Percentiles rank a stretch among this genome's conserved stretches.
phyloP scores from a whole-genome alignment of 495 filamentous ascomycete species.

The Neurospora tetraspora region DNA sequence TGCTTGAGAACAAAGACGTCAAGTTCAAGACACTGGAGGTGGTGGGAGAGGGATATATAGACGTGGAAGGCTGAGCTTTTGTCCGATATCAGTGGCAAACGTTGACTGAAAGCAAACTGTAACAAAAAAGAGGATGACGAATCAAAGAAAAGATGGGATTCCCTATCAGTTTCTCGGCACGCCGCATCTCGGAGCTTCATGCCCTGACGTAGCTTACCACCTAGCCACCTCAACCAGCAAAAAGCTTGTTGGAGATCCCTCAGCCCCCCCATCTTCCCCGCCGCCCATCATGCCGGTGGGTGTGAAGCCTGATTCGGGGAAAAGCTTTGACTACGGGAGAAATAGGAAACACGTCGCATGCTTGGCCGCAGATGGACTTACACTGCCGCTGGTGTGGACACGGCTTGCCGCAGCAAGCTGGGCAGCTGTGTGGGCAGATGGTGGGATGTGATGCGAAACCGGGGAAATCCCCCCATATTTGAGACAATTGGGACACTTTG shows the following conservation, averaged over 20 bases:
- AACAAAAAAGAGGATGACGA: neutral
- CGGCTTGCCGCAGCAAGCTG: neutral
- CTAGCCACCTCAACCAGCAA: neutral
- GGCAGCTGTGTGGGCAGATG: neutral
- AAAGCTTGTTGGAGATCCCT: neutral
- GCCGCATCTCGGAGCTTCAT: neutral
- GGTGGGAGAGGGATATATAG: neutral
- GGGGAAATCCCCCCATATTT: neutral
- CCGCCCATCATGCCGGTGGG: neutral
- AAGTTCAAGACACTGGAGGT: neutral
- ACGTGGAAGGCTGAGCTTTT: neutral
- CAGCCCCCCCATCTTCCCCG: neutral
- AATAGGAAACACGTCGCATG: neutral
- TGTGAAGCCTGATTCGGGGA: neutral
- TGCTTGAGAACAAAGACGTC: neutral
- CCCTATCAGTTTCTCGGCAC: neutral
- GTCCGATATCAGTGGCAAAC: neutral
- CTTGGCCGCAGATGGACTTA: neutral
- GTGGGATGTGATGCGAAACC: neutral
- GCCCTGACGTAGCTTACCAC: neutral
- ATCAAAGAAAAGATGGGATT: neutral
- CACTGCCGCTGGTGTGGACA: neutral
- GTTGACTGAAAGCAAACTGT: neutral
- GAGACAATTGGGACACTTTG: neutral
- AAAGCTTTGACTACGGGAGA: neutral